A percentile compares a stretch with the other conserved stretches of the same genome.
Conservation (phyloP, 352 stramenopile species). For the Sclerospora graminicola region DNA sequence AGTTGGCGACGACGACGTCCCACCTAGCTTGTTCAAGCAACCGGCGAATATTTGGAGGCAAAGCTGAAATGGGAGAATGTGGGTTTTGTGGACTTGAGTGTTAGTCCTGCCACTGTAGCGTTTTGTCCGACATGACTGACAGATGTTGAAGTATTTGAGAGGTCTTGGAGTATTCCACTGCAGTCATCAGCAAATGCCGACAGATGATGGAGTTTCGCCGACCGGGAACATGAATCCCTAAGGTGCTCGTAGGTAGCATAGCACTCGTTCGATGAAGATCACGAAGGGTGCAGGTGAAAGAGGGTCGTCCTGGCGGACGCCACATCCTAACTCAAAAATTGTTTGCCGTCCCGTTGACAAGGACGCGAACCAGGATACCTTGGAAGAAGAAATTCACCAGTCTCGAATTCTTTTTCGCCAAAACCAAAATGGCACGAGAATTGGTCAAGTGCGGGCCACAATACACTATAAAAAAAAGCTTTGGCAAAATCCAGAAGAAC, state of each 20-base stretch:
- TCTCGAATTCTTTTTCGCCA: background rate
- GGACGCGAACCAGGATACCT: conserved; percentile 1
- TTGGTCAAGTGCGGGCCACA: background rate
- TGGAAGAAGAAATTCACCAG: background rate
- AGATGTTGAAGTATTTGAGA: background rate
- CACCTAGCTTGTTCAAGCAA: background rate
- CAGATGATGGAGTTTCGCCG: background rate
- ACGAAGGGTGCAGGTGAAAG: conserved; percentile 16
- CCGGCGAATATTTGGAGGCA: background rate
- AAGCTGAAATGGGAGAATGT: background rate
- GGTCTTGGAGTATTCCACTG: conserved; percentile 1
- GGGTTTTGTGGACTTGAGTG: background rate
- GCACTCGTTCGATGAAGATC: conserved; percentile 11
- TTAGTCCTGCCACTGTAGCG: background rate
- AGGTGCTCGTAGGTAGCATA: background rate
- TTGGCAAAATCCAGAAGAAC: conserved; percentile 13
- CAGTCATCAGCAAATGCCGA: conserved; percentile 11
- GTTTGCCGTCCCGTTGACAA: conserved; percentile 5
- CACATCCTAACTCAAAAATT: conserved; percentile 5
- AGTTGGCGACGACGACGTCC: background rate
- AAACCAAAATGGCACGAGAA: conserved; percentile 3
- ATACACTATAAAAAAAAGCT: conserved; percentile 5
- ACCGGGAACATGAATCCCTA: background rate
- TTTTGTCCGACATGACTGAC: background rate
- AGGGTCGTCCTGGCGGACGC: conserved; percentile 9